A percentile compares a stretch with the other conserved stretches of the same genome.
Conservation (phyloP, 352 stramenopile genomes). For the Phytopythium montanum region DNA sequence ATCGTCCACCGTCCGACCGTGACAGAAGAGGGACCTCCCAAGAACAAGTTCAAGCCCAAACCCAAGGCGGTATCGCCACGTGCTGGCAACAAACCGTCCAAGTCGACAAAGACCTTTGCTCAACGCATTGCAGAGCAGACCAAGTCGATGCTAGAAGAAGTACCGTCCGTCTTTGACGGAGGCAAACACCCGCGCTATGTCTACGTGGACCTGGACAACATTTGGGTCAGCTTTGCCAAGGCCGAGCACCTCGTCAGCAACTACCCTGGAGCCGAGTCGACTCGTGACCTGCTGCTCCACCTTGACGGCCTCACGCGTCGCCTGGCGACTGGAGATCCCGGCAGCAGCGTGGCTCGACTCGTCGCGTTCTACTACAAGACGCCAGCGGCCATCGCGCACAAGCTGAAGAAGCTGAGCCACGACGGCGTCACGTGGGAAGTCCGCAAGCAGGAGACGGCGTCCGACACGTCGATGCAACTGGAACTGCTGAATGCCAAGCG, state of each 20-base stretch:
- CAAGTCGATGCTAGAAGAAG: not conserved
- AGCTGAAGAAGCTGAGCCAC: not conserved
- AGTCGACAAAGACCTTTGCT: not conserved
- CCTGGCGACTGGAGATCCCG: not conserved
- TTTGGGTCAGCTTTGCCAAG: constrained; percentile 1
- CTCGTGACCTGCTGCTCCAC: not conserved
- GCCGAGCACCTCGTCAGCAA: not conserved
- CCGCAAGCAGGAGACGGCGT: constrained; percentile 3
- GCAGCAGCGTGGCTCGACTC: constrained; percentile 1
- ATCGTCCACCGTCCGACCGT: not conserved
- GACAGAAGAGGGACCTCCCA: not conserved
- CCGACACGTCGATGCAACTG: constrained; percentile 4
- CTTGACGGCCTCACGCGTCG: not conserved
- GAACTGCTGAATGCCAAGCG: constrained; percentile 4
- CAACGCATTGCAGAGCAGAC: not conserved
- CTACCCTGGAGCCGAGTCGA: constrained; percentile 1
- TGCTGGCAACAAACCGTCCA: not conserved
- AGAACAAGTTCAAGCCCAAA: not conserved
- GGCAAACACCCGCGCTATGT: not conserved
- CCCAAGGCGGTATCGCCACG: not conserved
- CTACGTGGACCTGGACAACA: constrained; percentile 6
- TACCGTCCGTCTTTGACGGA: not conserved
- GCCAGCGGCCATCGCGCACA: not conserved
- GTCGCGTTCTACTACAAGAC: constrained; percentile 5
- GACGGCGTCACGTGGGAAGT: constrained; percentile 2